phyloP scores from a whole-genome alignment of 202 grass and related monocot species.

The Musa balbisiana region DNA sequence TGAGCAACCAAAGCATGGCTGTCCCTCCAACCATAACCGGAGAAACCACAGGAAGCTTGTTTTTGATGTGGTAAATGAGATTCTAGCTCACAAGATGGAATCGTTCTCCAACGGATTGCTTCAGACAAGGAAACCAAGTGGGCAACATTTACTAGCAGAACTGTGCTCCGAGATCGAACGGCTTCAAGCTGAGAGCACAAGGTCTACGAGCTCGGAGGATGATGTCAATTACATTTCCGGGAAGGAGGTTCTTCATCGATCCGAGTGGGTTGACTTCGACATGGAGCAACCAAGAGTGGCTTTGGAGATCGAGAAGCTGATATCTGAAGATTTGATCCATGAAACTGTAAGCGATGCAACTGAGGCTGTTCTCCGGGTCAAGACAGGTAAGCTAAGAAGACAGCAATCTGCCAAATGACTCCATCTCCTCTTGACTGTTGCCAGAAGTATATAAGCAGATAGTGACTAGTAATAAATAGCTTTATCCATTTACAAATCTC shows the following conservation, averaged over 20 bases:
- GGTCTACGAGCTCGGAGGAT: constrained; percentile 22
- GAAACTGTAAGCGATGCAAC: constrained; percentile 33
- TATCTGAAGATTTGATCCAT: constrained; percentile 67
- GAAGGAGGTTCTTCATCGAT: constrained; percentile 31
- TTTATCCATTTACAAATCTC: too few relatives aligned
- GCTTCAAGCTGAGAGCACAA: constrained; percentile 30
- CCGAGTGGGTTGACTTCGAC: constrained; percentile 41
- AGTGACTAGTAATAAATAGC: too few relatives aligned
- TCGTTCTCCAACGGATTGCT: constrained; percentile 23
- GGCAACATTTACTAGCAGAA: constrained; percentile 54
- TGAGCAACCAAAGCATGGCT: constrained; percentile 63
- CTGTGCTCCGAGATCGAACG: constrained; percentile 65
- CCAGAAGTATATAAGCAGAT: too few relatives aligned
- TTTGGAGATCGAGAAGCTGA: constrained; percentile 60
- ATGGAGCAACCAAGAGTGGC: constrained; percentile 31
- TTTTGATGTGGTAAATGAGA: constrained; percentile 79
- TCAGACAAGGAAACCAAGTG: constrained; percentile 36
- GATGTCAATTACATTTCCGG: constrained; percentile 27
- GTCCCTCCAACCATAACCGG: background rate
- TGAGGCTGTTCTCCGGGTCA: background rate
- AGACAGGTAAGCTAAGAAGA: background rate
- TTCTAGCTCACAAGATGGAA: constrained; percentile 56
- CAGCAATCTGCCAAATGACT: background rate
- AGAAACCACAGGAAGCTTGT: constrained; percentile 60
- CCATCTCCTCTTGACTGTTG: too few relatives aligned